Percentiles rank a stretch among this genome's conserved stretches.
Conservation (phyloP, 306 rosid genomes). For the Coriaria nepalensis region DNA sequence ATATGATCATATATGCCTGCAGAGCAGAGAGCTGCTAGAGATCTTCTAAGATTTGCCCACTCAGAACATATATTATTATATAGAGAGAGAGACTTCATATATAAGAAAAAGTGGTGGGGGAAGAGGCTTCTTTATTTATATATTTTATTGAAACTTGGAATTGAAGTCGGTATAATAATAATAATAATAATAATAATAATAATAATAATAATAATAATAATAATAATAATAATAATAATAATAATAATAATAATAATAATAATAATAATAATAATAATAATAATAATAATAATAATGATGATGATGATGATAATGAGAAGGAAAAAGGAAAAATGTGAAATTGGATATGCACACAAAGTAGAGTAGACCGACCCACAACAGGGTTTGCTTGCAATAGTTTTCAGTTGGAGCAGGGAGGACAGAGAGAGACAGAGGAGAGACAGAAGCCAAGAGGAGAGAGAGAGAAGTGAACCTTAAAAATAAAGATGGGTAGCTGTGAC, state of each 20-base stretch:
- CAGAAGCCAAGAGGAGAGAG: too few relatives aligned
- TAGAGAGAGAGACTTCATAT: constrained; percentile 5
- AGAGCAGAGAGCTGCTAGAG: too few relatives aligned
- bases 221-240: constrained; percentile 10
- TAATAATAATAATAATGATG: constrained; percentile 9
- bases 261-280: constrained; percentile 11
- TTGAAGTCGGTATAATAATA: constrained; percentile 48
- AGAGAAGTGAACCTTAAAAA: too few relatives aligned
- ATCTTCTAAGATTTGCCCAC: too few relatives aligned
- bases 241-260: constrained; percentile 11
- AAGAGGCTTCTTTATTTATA: too few relatives aligned
- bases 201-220: constrained; percentile 10
- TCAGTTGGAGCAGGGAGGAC: constrained; percentile 47
- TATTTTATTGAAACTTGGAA: background rate
- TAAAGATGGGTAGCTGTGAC: too few relatives aligned
- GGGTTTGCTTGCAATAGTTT: constrained; percentile 69
- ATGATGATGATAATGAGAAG: too few relatives aligned
- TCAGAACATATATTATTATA: background rate
- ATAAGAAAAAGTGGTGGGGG: constrained; percentile 17
- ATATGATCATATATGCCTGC: too few relatives aligned
- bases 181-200: constrained; percentile 11
- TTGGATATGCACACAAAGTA: constrained; percentile 4
- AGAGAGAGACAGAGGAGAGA: too few relatives aligned
- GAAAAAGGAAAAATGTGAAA: background rate
- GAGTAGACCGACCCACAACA: constrained; percentile 48